Evolutionary conservation across 2,329 filamentous ascomycete species (phyloP).

Genomic region (Didymellaceae sp.): DNA sequence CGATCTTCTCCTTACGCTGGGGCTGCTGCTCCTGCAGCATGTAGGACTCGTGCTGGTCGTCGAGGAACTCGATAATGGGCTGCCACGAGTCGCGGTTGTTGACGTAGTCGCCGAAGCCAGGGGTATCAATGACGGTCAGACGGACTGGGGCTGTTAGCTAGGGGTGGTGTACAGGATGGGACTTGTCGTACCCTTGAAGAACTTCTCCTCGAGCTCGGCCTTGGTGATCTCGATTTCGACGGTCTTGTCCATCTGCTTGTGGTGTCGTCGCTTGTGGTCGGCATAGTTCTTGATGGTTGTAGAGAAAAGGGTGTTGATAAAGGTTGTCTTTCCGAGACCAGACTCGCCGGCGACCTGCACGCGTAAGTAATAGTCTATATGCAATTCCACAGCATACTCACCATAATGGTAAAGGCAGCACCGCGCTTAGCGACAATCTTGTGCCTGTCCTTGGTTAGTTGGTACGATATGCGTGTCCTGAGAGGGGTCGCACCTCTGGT

Average conservation of each 20-base stretch:
- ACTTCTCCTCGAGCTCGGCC: constrained; percentile 99
- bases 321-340: constrained; percentile 97
- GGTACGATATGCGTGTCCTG: constrained; percentile 22
- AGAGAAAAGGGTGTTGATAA: constrained; percentile 99
- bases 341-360: constrained; percentile 94
- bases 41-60: constrained; percentile 99
- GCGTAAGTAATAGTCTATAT: neutral
- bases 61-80: constrained; percentile 99
- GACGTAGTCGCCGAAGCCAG: constrained; percentile 98
- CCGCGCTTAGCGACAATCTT: constrained; percentile 83
- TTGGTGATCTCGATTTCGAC: constrained; percentile 99
- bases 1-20: constrained; percentile 97
- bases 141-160: constrained; percentile 70
- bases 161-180: neutral
- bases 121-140: constrained; percentile 97
- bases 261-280: constrained; percentile 98
- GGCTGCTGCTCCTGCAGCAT: constrained; percentile 99
- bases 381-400: constrained; percentile 52
- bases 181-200: constrained; percentile 85
- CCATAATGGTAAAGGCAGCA: constrained; percentile 99
- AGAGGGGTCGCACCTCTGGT: constrained; percentile 64
- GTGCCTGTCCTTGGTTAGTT: constrained; percentile 59
- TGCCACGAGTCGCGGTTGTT: constrained; percentile 99
- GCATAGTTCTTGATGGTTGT: constrained; percentile 99
- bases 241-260: constrained; percentile 99